phyloP scores from a whole-genome alignment of 352 stramenopile genomes.

The Pseudoperonospora humuli region DNA sequence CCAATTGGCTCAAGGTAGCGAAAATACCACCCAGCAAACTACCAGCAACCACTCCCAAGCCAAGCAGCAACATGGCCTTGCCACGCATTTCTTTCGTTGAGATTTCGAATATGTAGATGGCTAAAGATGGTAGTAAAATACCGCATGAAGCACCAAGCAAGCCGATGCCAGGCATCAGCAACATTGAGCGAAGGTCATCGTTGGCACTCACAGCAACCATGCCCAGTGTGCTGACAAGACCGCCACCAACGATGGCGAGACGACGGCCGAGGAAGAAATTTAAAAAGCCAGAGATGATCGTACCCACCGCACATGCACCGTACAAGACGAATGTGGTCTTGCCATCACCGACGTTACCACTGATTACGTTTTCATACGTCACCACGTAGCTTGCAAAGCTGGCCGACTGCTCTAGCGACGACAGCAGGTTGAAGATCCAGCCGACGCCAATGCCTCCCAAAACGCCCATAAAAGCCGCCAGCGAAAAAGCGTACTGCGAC shows the following conservation, averaged over 20 bases:
- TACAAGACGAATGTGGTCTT: slow-evolving; percentile 56
- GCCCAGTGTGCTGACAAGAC: slow-evolving; percentile 51
- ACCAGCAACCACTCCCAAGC: slow-evolving; percentile 53
- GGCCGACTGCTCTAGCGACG: slow-evolving; percentile 51
- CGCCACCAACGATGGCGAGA: slow-evolving; percentile 49
- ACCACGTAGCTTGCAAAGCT: slow-evolving; percentile 65
- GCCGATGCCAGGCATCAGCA: slow-evolving; percentile 52
- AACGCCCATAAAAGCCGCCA: slow-evolving; percentile 59
- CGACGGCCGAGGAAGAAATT: slow-evolving; percentile 60
- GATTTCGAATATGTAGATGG: slow-evolving; percentile 78
- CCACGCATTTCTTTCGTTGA: slow-evolving; percentile 69
- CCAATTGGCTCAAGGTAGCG: slow-evolving; percentile 46
- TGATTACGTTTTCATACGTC: slow-evolving; percentile 47
- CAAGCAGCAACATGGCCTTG: slow-evolving; percentile 59
- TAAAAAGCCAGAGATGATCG: slow-evolving; percentile 42
- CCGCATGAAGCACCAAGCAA: slow-evolving; percentile 52
- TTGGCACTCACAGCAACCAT: slow-evolving; percentile 61
- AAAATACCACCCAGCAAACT: slow-evolving; percentile 50
- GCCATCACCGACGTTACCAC: slow-evolving; percentile 44
- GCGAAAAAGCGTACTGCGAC: slow-evolving; percentile 69
- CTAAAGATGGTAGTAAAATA: slow-evolving; percentile 57
- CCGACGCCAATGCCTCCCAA: slow-evolving; percentile 50
- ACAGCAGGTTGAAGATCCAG: slow-evolving; percentile 61
- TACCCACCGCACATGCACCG: slow-evolving; percentile 35
- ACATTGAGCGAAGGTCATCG: slow-evolving; percentile 29